These are phyloP conservation scores for Aureobasidium mangrovei DNA, from an alignment of 2,329 filamentous ascomycete genomes.

Conservation along the genomic window DNA sequence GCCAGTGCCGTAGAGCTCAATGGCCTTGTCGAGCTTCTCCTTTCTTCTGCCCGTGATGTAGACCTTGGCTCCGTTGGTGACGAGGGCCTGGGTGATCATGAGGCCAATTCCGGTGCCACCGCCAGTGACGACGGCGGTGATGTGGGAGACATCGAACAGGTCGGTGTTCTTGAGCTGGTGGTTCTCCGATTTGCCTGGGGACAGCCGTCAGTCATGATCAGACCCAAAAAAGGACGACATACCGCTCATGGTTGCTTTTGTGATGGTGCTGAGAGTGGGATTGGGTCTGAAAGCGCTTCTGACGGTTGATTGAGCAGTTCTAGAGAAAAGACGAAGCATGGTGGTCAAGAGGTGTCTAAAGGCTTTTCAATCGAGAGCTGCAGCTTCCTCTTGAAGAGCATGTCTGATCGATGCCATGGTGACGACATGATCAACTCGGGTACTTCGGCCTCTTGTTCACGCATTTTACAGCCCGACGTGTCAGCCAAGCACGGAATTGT, in stretches of 20 bases:
- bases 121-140: conserved; percentile 39
- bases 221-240: not conserved
- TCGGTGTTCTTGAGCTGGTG: conserved; percentile 33
- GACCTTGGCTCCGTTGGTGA: conserved; percentile 33
- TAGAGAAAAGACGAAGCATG: conserved; percentile 18
- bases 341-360: not conserved
- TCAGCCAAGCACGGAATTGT: conserved; percentile 1
- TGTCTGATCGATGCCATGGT: conserved; percentile 7
- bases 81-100: conserved; percentile 31
- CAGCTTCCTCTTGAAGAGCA: not conserved
- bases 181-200: conserved; percentile 23
- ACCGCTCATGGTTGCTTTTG: conserved; percentile 19
- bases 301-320: conserved; percentile 16
- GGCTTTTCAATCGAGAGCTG: not conserved
- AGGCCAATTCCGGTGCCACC: conserved; percentile 36
- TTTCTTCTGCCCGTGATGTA: conserved; percentile 40
- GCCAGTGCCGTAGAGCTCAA: conserved; percentile 38
- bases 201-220: not conserved
- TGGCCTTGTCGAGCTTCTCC: conserved; percentile 36
- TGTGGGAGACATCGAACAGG: conserved; percentile 39
- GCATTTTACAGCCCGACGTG: not conserved
- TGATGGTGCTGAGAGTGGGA: conserved; percentile 13
- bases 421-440: conserved; percentile 12
- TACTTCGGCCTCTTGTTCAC: not conserved
- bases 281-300: conserved; percentile 16